phyloP scores from a whole-genome alignment of 805 yeast genomes.

The Metschnikowia sp. region DNA sequence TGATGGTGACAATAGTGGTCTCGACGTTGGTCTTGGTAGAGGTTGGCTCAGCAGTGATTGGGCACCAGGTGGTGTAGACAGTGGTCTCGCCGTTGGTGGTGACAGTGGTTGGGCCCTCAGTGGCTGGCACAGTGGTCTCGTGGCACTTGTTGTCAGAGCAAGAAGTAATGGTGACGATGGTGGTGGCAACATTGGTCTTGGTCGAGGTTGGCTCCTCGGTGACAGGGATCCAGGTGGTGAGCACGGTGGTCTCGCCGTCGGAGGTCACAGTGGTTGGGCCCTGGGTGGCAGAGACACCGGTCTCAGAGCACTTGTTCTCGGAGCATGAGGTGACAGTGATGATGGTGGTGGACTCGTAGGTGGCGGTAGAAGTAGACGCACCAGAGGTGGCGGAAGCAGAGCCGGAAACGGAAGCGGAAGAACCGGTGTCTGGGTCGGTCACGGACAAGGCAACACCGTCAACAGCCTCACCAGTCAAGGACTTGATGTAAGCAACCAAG shows the following conservation, averaged over 20 bases:
- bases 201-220: slow-evolving; percentile 13
- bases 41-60: slow-evolving; percentile 25
- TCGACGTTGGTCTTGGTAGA: slow-evolving; percentile 20
- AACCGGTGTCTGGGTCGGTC: slow-evolving; percentile 9
- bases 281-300: slow-evolving; percentile 26
- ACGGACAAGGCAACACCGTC: slow-evolving; percentile 16
- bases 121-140: slow-evolving; percentile 22
- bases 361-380: slow-evolving; percentile 15
- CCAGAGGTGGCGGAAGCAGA: slow-evolving; percentile 14
- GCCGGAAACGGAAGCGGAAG: slow-evolving; percentile 8
- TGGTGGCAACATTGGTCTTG: slow-evolving; percentile 19
- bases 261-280: slow-evolving; percentile 27
- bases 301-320: slow-evolving; percentile 11
- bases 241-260: slow-evolving; percentile 16
- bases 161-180: slow-evolving; percentile 28
- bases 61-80: slow-evolving; percentile 36
- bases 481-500: slow-evolving; percentile 22
- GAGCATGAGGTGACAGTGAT: slow-evolving; percentile 25
- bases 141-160: slow-evolving; percentile 33
- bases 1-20: slow-evolving; percentile 14
- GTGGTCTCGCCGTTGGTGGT: slow-evolving; percentile 20
- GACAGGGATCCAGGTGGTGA: slow-evolving; percentile 37
- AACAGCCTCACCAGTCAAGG: slow-evolving; percentile 24
- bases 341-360: slow-evolving; percentile 20
- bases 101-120: slow-evolving; percentile 31